Base-by-base conservation (phyloP, 108 stramenopile genomes). In the Fragilaria radians region DNA sequence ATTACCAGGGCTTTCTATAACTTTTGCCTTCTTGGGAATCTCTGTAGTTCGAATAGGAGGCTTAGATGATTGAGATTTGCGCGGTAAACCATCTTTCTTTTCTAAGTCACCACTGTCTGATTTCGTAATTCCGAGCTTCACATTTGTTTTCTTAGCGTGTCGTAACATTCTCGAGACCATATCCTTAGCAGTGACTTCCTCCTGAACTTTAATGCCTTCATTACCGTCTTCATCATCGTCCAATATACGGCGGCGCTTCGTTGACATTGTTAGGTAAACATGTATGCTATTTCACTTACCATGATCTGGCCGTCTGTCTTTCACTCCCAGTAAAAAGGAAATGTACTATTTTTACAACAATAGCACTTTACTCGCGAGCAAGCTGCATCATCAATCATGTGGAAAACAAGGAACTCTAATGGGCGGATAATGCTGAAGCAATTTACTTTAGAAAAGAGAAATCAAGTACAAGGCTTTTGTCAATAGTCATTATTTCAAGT, bases 181-280 rank as follows among this genome's bases (percentile, higher is more conserved):
- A 42, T 42, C 14, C 14, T 42, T 42, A 14, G 36, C 36, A 11
- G 7, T 42, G 11, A 11, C 36, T 11, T 42, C 36, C 11, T 42
- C 36, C 11, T 42, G 11, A 42, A n/a, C n/a, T n/a, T n/a, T 42
- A 7, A 11, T 14, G 36, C 14, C 36, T 7, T 42, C 36, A 42
- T 11, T 14, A 42, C 14, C 36, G 14, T 14, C 14, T 11, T 42
- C 36, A 42, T 42, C 36, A 11, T 42, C 36, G 14, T 42, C 36
- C 36, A 42, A 42, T 7, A 42, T 42, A 42, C 36, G 36, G 36
- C 36, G 36, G 14, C 36, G 36, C 14, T 42, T 42, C 14, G 36
- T 42, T 11, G 36, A 42, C 36, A 42, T 42, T 42, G 36, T 66
- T 31, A 74, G 60, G 30, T 3, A n/a, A n/a, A n/a, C n/a, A n/a